Evolutionary conservation across 148 eudicot genomes (phyloP).

Genomic region (Talinum fruticosum): DNA sequence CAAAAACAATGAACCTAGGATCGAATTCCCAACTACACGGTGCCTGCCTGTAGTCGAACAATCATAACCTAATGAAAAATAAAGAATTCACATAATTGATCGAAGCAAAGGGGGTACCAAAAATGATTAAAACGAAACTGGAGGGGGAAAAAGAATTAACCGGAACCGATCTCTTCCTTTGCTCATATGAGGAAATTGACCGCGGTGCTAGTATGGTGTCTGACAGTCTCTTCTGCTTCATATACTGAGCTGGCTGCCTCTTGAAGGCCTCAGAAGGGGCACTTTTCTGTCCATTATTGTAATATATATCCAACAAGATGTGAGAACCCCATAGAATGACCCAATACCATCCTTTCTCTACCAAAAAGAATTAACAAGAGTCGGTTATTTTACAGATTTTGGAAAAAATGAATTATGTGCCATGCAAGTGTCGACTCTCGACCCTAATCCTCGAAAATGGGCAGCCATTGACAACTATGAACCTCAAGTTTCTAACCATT

Average conservation of each 20-base stretch:
- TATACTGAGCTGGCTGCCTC: conserved; percentile 19
- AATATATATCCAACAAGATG: conserved; percentile 33
- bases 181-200: background rate
- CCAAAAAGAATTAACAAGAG: conserved; percentile 41
- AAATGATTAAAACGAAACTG: conserved; percentile 17
- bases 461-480: background rate
- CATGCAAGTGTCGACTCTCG: background rate
- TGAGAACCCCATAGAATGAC: conserved; percentile 32
- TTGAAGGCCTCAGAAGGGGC: conserved; percentile 18
- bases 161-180: background rate
- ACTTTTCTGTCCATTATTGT: conserved; percentile 33
- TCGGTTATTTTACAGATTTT: conserved; percentile 47
- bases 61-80: conserved; percentile 22
- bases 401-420: conserved; percentile 24
- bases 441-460: background rate
- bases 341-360: conserved; percentile 37
- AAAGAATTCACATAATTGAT: conserved; percentile 23
- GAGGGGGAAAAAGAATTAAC: conserved; percentile 15
- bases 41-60: conserved; percentile 24
- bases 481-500: background rate
- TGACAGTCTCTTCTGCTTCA: conserved; percentile 14
- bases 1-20: conserved; percentile 30
- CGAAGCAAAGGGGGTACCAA: conserved; percentile 24
- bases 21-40: conserved; percentile 25
- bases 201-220: background rate